A percentile compares a stretch with the other conserved stretches of the same genome.
Conservation (phyloP, 345 rosid species). For the Bruguiera sexangula region DNA sequence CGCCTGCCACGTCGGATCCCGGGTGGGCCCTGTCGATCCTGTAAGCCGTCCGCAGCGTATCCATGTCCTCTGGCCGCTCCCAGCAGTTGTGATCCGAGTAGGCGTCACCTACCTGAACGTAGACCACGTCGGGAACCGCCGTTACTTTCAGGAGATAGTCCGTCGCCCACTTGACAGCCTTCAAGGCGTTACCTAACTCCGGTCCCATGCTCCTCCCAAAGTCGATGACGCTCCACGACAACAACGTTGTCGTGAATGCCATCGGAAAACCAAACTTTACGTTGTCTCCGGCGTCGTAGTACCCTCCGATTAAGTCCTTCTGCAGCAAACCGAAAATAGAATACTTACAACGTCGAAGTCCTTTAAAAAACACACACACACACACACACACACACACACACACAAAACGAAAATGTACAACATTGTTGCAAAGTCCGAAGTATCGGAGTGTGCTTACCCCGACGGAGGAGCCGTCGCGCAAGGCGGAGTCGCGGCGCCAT, state of each 20-base stretch:
- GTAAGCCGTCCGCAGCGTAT: slow-evolving; percentile 26
- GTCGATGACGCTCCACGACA: slow-evolving; percentile 33
- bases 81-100: slow-evolving; percentile 35
- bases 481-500: slow-evolving; percentile 34
- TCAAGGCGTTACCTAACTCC: slow-evolving; percentile 27
- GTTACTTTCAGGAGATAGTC: slow-evolving; percentile 31
- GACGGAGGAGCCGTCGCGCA: slow-evolving; percentile 29
- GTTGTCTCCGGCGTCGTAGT: slow-evolving; percentile 38
- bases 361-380: not conserved
- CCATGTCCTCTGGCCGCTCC: slow-evolving; percentile 41
- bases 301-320: slow-evolving; percentile 34
- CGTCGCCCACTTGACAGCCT: slow-evolving; percentile 31
- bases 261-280: slow-evolving; percentile 37
- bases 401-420: not conserved
- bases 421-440: not conserved
- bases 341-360: not conserved
- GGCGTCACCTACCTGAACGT: slow-evolving; percentile 34
- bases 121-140: slow-evolving; percentile 27
- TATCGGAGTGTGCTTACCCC: slow-evolving; percentile 12
- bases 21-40: slow-evolving; percentile 29
- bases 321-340: not conserved
- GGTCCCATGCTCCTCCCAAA: slow-evolving; percentile 35
- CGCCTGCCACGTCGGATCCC: slow-evolving; percentile 37
- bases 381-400: not conserved
- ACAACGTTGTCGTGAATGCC: slow-evolving; percentile 34